Evolutionary conservation across 768 basidiomycete genomes (phyloP), one percentile per base, ranked within the genome.

Genomic region (Pleurotus sapidus): DNA sequence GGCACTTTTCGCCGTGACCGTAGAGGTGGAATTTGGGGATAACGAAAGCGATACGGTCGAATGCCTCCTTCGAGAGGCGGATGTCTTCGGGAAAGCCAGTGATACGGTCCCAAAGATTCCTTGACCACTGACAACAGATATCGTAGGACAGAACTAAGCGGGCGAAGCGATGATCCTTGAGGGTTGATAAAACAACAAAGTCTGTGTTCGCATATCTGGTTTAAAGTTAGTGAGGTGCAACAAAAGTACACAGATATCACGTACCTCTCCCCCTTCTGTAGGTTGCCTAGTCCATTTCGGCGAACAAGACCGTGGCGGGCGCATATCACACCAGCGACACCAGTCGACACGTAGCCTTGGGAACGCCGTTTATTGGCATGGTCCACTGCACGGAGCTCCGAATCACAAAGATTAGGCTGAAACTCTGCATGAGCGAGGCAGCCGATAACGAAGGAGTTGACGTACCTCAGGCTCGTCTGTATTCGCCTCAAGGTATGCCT

Each of bases 241-340:
- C 24, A 9, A 45, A 34, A 18, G n/a, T 54, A 17, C 42, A 46
- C 11, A 30, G 34, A 17, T 39, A 39, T 20, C 8, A 60, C 63
- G 46, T 61, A 71, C 72, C 64, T 34, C 60, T 74, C 72, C 0
- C 73, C 73, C 46, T 67, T 68, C 49, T 74, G 73, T 0, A 74
- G 57, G 59, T 73, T 70, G 3, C 70, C 73, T 0, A 68, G 59
- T 1, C 64, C 62, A 34, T 57, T 58, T 11, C 66, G 65, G 1
- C 68, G 59, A 46, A 67, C 64, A 56, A 75, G 64, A 46, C 68
- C 65, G 47, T 75, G 72, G 0, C 70, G 62, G 5, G 61, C 63
- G 49, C 74, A 76, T 17, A 67, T 63, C 1, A 66, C 60, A 0
- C 60, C 62, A 0, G 67, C 72, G 0, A 72, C 57, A 0, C 75